Base-by-base conservation (phyloP, 2,329 filamentous ascomycete genomes). In the Paraconiothyrium sp. region DNA sequence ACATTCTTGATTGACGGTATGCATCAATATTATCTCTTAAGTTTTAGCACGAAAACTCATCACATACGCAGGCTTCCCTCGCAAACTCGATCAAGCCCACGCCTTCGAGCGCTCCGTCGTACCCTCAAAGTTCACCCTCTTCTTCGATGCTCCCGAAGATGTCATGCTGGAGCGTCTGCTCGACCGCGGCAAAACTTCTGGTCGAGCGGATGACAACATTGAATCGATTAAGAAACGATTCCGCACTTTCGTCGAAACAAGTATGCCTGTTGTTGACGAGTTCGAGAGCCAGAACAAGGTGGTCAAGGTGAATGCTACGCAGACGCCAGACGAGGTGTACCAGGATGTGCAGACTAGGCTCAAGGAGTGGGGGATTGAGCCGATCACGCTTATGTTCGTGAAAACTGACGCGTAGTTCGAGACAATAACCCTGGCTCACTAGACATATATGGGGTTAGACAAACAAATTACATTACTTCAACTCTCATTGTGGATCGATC, bases 191-290 rank as follows among this genome's bases (percentile, higher is more conserved):
- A 92, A 97, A 89, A 98, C 94, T 16, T 94, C 91, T 75, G 95
- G 95, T 46, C 87, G 95, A 67, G 84, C 90, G 54, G 95, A 99
- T 80, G 95, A 99, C 82, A 99, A 99, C 78, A 90, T 89, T 59
- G 95, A 97, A 81, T 93, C 90, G 74, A 99, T 98, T 79, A 90
- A 92, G 83, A 99, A 99, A 89, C 88, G 95, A 60, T 99, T 99
- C 86, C 89, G 89, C 76, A 94, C 91, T 4, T 99, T 98, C 76
- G 84, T 96, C 72, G 93, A 98, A 81, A 97, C 93, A 2, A 97
- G 93, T 82, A 97, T 98, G 94, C 95, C 95, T 30, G 95, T 98
- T 50, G 93, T 99, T 58, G 86, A 97, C 70, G 88, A 92, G 77
- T 98, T 91, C 78, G 89, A 90, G 74, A 84, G 84, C 72, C 84